Base-by-base conservation (phyloP, 768 basidiomycete genomes). In the Artomyces pyxidatus region DNA sequence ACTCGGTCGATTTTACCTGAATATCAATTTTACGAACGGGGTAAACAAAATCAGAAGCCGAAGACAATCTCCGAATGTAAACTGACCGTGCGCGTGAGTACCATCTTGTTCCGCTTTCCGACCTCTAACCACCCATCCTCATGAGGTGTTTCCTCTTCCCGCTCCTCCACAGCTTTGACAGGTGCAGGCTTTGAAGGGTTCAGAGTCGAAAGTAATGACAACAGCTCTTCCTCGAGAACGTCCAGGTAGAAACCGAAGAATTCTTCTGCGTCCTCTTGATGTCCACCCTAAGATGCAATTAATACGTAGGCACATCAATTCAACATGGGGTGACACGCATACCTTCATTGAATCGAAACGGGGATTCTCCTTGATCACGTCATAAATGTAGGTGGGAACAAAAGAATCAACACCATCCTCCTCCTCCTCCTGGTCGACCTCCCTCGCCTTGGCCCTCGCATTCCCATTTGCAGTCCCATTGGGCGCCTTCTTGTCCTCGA, bases 181-280 rank as follows among this genome's bases (percentile, higher is more conserved):
- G 67, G 64, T 28, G 55, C 40, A 8, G 65, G 64, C n/a, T 66
- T 57, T 9, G 72, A 63, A 2, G 75, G 68, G 10, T 68, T 63
- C 14, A 83, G 59, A 0, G 80, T 72, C 6, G 79, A 70, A 6
- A 80, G 65, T n/a, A 95, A 67, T 3, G 74, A 72, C 3, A 89
- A 67, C 10, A 97, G 63, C 68, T 98, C 95, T 63, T 99, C 95
- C 64, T 95, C 91, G 5, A 99, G 70, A 0, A 92, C 88, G 58
- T 97, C 92, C 22, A 97, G 73, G 68, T 90, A 95, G 68, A 96
- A 97, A 3, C 95, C 95, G n/a, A 98, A 72, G 65, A 96, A 98
- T 66, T 99, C 95, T 65, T 99, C 94, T 9, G 94, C 95, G 50
- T 99, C 95, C 64, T 99, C 95, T 68, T 99, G 95, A 50, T 92